Evolutionary conservation across 148 eudicot genomes (phyloP), one percentile per base, ranked within the genome.

Genomic region (Vaccinium myrtillus): DNA sequence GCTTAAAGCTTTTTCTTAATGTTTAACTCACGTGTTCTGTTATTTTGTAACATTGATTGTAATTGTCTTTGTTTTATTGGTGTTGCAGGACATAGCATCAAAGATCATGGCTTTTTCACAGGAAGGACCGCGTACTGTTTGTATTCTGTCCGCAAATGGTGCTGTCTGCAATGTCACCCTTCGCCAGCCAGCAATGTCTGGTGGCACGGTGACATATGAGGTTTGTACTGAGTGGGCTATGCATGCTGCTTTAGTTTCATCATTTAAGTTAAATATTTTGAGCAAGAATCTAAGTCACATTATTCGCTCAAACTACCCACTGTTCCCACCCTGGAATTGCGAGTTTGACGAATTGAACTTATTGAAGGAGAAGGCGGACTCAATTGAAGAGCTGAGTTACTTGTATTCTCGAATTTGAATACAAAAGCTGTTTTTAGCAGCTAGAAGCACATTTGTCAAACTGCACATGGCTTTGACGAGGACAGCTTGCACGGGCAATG

Each of bases 121-220:
- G 86, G 93, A 93, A 87, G 98, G 96, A 84, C 93, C 95, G 23
- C 90, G 95, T 2, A 92, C 96, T 10, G 87, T 93, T 82, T 94
- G 94, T 71, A 87, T 94, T 55, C 91, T 94, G 69, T 92, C 94
- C 78, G 98, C 98, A 80, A 92, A 91, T 93, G 98, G 98, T 70
- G 87, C 95, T 53, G 85, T 94, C 84, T 84, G 91, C 90, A 92
- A 92, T 82, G 94, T 91, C 43, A 92, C 93, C 36, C 96, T 94
- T 85, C 91, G 96, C 54, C 96, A 93, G 81, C 90, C 95, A 82
- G 84, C 93, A 80, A 83, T 81, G 83, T 81, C 89, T 83, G 92
- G 94, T 81, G 94, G 94, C 85, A 88, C 83, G 74, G 92, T 93
- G 87, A 89, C 90, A 18, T 93, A 92, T 75, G 94, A 92, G 96